These are phyloP conservation scores for Neopestalotiopsis rosae DNA, from an alignment of 2,329 filamentous ascomycete genomes.

Conservation along the genomic window DNA sequence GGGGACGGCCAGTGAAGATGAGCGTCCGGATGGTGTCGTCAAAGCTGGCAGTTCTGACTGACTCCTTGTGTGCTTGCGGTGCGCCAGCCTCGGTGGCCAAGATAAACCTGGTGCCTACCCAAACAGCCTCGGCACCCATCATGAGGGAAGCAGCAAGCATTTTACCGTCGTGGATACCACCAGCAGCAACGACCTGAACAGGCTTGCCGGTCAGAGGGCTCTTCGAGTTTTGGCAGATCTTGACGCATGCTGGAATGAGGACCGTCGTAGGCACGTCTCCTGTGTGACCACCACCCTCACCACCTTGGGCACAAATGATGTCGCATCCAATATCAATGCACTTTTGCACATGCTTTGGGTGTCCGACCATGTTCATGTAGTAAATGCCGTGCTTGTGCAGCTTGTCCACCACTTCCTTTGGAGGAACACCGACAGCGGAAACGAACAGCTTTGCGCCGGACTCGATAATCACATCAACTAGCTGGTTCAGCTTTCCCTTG, in stretches of 20 bases:
- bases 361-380: constrained; percentile 99
- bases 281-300: constrained; percentile 95
- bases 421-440: constrained; percentile 92
- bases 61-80: constrained; percentile 92
- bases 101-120: constrained; percentile 97
- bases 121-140: constrained; percentile 90
- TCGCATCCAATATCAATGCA: constrained; percentile 90
- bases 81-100: constrained; percentile 93
- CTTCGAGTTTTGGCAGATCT: constrained; percentile 79
- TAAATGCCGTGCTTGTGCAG: constrained; percentile 87
- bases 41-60: constrained; percentile 87
- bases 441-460: constrained; percentile 93
- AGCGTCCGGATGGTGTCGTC: constrained; percentile 97
- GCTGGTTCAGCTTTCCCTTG: constrained; percentile 94
- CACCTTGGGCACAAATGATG: constrained; percentile 97
- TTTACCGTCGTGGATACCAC: constrained; percentile 92
- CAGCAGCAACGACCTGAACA: constrained; percentile 91
- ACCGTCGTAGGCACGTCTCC: constrained; percentile 91
- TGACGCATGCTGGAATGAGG: constrained; percentile 90
- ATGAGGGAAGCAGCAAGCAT: constrained; percentile 88
- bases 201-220: constrained; percentile 85
- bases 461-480: constrained; percentile 91
- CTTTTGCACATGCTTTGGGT: constrained; percentile 99
- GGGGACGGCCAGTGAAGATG: constrained; percentile 96
- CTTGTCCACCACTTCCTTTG: constrained; percentile 85